Evolutionary conservation across 129 eudicot genomes (phyloP).

Genomic region (Saposhnikovia divaricata): DNA sequence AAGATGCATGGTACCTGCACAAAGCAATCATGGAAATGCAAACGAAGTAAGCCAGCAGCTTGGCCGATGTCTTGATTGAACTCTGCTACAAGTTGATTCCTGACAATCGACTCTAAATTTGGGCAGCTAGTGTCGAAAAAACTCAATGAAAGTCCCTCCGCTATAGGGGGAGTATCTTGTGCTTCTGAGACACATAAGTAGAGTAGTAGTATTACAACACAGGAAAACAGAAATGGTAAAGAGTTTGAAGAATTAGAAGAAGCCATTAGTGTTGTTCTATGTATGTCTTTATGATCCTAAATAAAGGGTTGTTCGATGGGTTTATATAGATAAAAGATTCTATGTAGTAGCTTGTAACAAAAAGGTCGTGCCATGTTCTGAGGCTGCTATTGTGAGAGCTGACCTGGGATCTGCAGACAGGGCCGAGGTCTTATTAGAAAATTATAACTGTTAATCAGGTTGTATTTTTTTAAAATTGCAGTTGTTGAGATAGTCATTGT

Average conservation of each 20-base stretch:
- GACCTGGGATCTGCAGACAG: not conserved
- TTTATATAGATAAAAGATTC: not conserved
- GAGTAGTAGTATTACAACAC: not conserved
- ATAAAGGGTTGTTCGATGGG: not conserved
- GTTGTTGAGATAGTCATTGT: not conserved
- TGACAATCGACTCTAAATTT: not conserved
- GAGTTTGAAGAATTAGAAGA: not conserved
- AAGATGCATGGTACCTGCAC: not conserved
- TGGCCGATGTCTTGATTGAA: not conserved
- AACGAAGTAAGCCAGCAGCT: not conserved
- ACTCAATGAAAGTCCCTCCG: not conserved
- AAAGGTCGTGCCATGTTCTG: not conserved
- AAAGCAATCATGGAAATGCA: constrained; percentile 7
- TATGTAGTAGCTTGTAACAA: not conserved
- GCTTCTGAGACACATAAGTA: not conserved
- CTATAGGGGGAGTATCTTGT: not conserved
- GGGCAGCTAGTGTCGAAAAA: not conserved
- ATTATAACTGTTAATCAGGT: too few species aligned
- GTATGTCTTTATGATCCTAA: not conserved
- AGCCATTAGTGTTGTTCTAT: not conserved
- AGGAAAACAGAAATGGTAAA: not conserved
- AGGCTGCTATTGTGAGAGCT: not conserved
- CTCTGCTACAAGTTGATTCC: not conserved
- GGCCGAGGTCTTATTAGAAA: not conserved
- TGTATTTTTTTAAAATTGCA: not conserved